A percentile compares a stretch with the other conserved stretches of the same genome.
These are phyloP conservation scores for Bryum argenteum DNA, from an alignment of 225 moss, liverwort and hornwort genomes.

Conservation along the genomic window DNA sequence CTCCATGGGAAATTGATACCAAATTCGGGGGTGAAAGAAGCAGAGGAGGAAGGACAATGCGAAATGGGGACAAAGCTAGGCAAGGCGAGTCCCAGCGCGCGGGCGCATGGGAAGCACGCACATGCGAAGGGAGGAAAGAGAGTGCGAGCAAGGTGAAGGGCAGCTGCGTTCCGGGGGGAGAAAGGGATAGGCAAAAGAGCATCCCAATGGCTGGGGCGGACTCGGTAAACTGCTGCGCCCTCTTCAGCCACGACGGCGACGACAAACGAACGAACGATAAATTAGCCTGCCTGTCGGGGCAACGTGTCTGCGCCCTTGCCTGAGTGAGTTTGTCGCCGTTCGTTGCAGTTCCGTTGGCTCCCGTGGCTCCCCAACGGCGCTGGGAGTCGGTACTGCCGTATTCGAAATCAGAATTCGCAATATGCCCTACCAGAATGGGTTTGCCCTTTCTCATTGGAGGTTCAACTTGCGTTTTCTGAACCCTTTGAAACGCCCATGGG, in stretches of 20 bases:
- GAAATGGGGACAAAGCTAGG: not conserved
- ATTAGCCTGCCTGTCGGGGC: too few species aligned
- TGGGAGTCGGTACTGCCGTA: too few species aligned
- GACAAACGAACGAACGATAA: not conserved
- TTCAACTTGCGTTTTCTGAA: too few species aligned
- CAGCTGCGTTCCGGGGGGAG: not conserved
- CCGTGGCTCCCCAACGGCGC: too few species aligned
- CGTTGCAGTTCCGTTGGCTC: too few species aligned
- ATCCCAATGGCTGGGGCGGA: not conserved
- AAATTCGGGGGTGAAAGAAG: not conserved
- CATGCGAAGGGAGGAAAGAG: not conserved
- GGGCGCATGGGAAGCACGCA: constrained; percentile 16
- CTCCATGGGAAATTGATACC: not conserved
- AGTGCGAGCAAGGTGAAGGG: not conserved
- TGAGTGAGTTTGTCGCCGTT: not conserved
- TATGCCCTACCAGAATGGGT: too few species aligned
- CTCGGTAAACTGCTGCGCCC: not conserved
- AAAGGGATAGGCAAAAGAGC: constrained; percentile 16
- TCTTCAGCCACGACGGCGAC: not conserved
- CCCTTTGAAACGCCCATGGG: too few species aligned
- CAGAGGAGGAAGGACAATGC: not conserved
- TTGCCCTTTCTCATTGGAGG: too few species aligned
- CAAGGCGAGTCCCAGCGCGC: constrained; percentile 13
- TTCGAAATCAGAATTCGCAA: too few species aligned
- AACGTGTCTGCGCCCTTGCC: not conserved